A percentile compares a stretch with the other conserved stretches of the same genome.
Conservation (phyloP, 345 rosid genomes). For the Gossypium herbaceum region DNA sequence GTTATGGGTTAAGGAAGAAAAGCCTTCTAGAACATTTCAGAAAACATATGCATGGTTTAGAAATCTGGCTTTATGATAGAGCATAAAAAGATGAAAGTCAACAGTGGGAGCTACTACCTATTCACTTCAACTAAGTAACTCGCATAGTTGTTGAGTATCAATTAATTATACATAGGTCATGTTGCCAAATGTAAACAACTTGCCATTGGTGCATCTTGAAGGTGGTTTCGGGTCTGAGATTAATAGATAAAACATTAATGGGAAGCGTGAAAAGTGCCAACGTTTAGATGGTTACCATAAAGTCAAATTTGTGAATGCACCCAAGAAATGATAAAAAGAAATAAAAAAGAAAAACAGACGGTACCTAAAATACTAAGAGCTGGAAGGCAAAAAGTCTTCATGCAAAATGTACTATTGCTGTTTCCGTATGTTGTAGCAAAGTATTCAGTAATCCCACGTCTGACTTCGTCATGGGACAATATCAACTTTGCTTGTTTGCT, state of each 20-base stretch:
- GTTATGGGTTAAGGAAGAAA: not conserved
- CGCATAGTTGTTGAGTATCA: not conserved
- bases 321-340: not conserved
- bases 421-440: slow-evolving; percentile 46
- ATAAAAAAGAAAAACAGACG: not conserved
- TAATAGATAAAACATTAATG: not conserved
- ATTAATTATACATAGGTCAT: not conserved
- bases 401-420: not conserved
- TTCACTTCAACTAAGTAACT: not conserved
- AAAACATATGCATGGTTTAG: not conserved
- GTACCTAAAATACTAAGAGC: not conserved
- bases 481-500: slow-evolving; percentile 53
- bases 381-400: not conserved
- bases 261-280: not conserved
- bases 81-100: not conserved
- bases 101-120: not conserved
- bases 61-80: not conserved
- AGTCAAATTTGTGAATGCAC: not conserved
- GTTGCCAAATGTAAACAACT: not conserved
- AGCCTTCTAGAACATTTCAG: not conserved
- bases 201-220: not conserved
- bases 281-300: not conserved
- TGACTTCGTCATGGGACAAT: slow-evolving; percentile 54
- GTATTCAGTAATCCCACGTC: slow-evolving; percentile 38
- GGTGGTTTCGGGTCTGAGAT: not conserved